Evolutionary conservation across 1,284 basidiomycete genomes (phyloP).

Genomic region (Coniferiporia sulphurascens): DNA sequence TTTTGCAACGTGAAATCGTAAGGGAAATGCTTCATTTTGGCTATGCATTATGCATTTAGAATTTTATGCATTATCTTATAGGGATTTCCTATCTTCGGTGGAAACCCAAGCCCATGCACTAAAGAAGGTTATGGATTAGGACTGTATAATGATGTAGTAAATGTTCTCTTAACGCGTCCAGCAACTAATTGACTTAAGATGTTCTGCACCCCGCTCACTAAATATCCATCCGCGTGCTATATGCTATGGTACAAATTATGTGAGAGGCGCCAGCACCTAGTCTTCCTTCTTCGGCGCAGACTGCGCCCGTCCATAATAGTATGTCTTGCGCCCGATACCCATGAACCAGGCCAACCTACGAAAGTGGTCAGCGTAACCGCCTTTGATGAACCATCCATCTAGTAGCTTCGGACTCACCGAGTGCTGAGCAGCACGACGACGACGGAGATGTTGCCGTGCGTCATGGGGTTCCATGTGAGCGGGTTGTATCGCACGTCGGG

Average conservation of each 20-base stretch:
- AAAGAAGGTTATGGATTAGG: too few relatives aligned
- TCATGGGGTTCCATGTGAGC: conserved; percentile 60
- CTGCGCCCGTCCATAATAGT: conserved; percentile 38
- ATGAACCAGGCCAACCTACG: conserved; percentile 59
- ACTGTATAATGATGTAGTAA: too few relatives aligned
- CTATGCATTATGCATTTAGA: too few relatives aligned
- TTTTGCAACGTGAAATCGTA: too few relatives aligned
- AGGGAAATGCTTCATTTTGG: too few relatives aligned
- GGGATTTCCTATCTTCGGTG: too few relatives aligned
- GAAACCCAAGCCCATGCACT: too few relatives aligned
- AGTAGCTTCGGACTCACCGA: conserved; percentile 38
- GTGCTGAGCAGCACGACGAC: conserved; percentile 49
- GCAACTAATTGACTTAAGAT: too few relatives aligned
- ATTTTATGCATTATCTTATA: too few relatives aligned
- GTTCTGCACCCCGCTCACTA: too few relatives aligned
- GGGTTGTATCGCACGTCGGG: conserved; percentile 46
- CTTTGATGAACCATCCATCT: neutral
- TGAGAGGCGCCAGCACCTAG: neutral
- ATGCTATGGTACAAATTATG: neutral
- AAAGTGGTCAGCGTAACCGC: conserved; percentile 1
- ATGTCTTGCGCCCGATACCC: conserved; percentile 56
- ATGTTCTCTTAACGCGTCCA: too few relatives aligned
- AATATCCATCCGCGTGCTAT: too few relatives aligned
- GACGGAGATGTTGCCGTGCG: conserved; percentile 70
- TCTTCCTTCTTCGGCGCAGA: conserved; percentile 20